Evolutionary conservation across 2,329 filamentous ascomycete genomes (phyloP).

Genomic region (Aspergillus niger): DNA sequence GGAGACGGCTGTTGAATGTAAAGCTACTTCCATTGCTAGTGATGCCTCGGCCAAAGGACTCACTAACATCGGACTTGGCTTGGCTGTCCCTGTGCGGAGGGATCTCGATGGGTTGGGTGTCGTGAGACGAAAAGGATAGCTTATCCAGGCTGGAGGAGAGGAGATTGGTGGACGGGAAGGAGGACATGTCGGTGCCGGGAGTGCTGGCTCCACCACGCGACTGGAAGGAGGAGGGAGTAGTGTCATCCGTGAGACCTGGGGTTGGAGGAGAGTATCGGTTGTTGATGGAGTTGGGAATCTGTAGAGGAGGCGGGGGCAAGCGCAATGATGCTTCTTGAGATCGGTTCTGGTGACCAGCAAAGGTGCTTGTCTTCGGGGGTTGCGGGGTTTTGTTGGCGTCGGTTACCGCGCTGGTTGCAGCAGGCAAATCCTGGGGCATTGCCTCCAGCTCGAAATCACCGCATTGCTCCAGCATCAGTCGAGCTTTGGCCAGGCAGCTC

Average conservation of each 20-base stretch:
- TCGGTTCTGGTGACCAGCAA: conserved; percentile 19
- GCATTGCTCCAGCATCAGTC: conserved; percentile 80
- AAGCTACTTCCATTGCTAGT: conserved; percentile 77
- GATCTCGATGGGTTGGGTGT: conserved; percentile 1
- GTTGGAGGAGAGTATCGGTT: conserved; percentile 36
- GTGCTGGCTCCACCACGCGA: conserved; percentile 44
- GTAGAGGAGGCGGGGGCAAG: conserved; percentile 49
- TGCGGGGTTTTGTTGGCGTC: conserved; percentile 26
- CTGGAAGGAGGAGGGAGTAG: conserved; percentile 44
- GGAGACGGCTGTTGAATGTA: conserved; percentile 70
- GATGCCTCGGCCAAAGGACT: conserved; percentile 63
- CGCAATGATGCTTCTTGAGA: conserved; percentile 39
- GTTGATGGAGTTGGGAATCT: conserved; percentile 41
- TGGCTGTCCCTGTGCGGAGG: conserved; percentile 31
- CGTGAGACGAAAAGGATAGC: conserved; percentile 29
- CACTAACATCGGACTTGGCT: conserved; percentile 33
- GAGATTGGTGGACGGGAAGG: conserved; percentile 30
- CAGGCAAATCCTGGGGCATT: conserved; percentile 48
- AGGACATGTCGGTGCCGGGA: conserved; percentile 32
- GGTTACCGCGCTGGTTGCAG: conserved; percentile 9
- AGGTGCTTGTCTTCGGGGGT: conserved; percentile 19
- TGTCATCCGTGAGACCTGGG: conserved; percentile 39
- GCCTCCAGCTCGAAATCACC: conserved; percentile 83
- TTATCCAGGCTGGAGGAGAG: conserved; percentile 31
- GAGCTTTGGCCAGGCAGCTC: conserved; percentile 86